phyloP scores from a whole-genome alignment of 2,329 filamentous ascomycete genomes.

The Chaetomium strumarium region DNA sequence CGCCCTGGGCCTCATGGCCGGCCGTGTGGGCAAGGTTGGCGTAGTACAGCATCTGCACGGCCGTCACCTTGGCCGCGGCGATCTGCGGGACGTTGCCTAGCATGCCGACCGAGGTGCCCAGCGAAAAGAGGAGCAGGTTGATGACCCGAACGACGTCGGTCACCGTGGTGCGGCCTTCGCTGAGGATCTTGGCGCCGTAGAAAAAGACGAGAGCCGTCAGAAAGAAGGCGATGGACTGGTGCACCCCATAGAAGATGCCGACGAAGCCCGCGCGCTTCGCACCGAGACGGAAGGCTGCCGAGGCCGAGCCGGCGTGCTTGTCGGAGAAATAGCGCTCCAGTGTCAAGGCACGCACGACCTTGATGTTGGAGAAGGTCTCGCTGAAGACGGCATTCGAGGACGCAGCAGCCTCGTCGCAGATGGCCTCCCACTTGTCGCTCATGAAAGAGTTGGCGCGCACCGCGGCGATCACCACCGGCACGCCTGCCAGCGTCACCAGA shows the following conservation, averaged over 20 bases:
- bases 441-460: slow-evolving; percentile 60
- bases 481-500: slow-evolving; percentile 63
- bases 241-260: slow-evolving; percentile 70
- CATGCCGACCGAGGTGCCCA: slow-evolving; percentile 65
- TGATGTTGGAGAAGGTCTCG: slow-evolving; percentile 74
- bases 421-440: slow-evolving; percentile 65
- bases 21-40: slow-evolving; percentile 49
- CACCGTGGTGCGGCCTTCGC: slow-evolving; percentile 43
- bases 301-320: slow-evolving; percentile 53
- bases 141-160: slow-evolving; percentile 66
- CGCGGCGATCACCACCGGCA: slow-evolving; percentile 61
- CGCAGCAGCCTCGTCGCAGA: slow-evolving; percentile 58
- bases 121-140: slow-evolving; percentile 76
- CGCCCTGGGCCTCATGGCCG: slow-evolving; percentile 54
- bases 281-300: slow-evolving; percentile 53
- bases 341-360: slow-evolving; percentile 68
- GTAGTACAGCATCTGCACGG: slow-evolving; percentile 65
- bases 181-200: slow-evolving; percentile 65
- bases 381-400: slow-evolving; percentile 57
- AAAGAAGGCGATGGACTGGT: slow-evolving; percentile 65
- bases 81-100: slow-evolving; percentile 76
- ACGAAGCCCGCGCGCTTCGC: slow-evolving; percentile 59
- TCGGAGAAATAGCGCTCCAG: slow-evolving; percentile 65
- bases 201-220: slow-evolving; percentile 77
- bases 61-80: slow-evolving; percentile 65